Evolutionary conservation across 441 rosid species (phyloP).

Genomic region (Rhodomyrtus psidioides): DNA sequence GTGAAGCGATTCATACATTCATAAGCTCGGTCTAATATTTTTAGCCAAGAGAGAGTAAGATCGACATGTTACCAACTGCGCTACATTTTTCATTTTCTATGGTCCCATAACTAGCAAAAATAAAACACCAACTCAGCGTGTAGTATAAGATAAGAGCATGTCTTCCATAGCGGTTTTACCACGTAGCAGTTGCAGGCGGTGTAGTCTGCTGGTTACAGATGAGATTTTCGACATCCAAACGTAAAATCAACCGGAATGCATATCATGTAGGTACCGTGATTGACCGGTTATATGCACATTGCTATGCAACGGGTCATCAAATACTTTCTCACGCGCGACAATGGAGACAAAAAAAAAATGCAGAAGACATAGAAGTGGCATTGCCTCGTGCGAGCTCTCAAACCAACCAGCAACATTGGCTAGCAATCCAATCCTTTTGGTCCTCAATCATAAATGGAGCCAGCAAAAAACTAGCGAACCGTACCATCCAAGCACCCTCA

Average conservation of each 20-base stretch:
- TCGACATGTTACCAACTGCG: not conserved
- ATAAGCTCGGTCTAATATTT: not conserved
- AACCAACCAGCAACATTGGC: not conserved
- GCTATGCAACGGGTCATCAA: not conserved
- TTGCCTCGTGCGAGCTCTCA: not conserved
- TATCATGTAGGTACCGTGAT: not conserved
- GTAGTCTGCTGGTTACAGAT: not conserved
- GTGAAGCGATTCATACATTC: rapidly evolving
- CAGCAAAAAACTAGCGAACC: not conserved
- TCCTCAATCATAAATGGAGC: not conserved
- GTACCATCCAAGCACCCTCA: not conserved
- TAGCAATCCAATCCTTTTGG: not conserved
- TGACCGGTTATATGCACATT: not conserved
- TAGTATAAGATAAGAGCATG: not conserved
- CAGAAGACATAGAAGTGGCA: not conserved
- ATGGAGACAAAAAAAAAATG: too few species aligned
- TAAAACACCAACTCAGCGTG: not conserved
- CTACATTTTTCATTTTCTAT: not conserved
- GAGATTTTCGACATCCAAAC: not conserved
- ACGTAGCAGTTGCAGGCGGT: not conserved
- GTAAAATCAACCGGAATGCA: not conserved
- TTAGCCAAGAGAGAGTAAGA: not conserved
- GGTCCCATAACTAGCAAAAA: not conserved
- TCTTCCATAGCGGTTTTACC: not conserved
- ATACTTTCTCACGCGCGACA: not conserved